Percentiles rank a stretch among this genome's conserved stretches.
Conservation (phyloP, 164 flowering plant genomes). For the Nymphaea thermarum region DNA sequence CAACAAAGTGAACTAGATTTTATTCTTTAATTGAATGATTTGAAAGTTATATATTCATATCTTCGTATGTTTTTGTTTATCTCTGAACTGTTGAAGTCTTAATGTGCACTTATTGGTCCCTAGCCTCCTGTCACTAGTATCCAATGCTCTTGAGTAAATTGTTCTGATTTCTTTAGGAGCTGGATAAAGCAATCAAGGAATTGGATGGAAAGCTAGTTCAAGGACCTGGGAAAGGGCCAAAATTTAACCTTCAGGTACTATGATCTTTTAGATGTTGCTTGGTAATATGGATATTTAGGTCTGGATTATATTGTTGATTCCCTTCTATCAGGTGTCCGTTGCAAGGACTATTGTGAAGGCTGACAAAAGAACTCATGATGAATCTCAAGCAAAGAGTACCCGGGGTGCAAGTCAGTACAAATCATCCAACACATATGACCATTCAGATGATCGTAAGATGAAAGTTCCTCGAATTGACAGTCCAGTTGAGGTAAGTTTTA, state of each 20-base stretch:
- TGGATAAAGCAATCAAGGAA: constrained; percentile 29
- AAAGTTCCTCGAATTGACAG: constrained; percentile 7
- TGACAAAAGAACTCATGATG: constrained; percentile 24
- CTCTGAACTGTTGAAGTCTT: no score
- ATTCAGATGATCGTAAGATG: constrained; percentile 4
- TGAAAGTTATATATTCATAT: background rate
- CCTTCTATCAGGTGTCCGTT: constrained; percentile 20
- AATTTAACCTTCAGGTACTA: constrained; percentile 16
- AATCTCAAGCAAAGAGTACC: constrained; percentile 12
- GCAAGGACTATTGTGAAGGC: constrained; percentile 30
- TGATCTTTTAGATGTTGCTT: no score
- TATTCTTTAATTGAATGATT: background rate
- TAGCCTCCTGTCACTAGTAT: no score
- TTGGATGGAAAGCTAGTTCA: constrained; percentile 23
- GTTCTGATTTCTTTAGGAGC: constrained; percentile 14
- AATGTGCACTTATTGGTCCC: no score
- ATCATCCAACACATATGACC: constrained; percentile 4
- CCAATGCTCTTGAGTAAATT: no score
- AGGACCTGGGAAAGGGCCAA: constrained; percentile 21
- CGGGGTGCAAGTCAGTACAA: constrained; percentile 10
- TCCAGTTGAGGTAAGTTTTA: constrained; percentile 11
- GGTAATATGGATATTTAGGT: no score
- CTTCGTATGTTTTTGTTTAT: no score
- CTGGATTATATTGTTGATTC: background rate
- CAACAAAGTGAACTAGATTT: no score